These are phyloP conservation scores for Pelargonium fulgidum DNA, from an alignment of 441 rosid species.

Conservation along the genomic window DNA sequence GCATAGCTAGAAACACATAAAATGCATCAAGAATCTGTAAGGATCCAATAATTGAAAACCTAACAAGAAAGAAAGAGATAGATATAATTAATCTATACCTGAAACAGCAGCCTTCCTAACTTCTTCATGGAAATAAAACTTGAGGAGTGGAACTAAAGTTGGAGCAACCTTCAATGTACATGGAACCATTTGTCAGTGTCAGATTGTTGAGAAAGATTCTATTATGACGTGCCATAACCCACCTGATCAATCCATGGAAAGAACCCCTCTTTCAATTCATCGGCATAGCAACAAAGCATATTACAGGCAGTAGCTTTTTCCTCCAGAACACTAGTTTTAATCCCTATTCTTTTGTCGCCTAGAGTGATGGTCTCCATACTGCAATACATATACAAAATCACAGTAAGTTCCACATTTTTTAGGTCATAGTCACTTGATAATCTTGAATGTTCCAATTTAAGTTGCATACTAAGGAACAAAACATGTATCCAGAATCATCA, in stretches of 20 bases:
- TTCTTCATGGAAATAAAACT: constrained; percentile 98
- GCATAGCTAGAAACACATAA: constrained; percentile 64
- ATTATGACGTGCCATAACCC: constrained; percentile 18
- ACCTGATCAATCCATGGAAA: constrained; percentile 99
- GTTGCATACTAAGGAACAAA: not conserved
- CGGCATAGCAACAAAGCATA: constrained; percentile 98
- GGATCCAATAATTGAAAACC: not conserved
- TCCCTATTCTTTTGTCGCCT: constrained; percentile 98
- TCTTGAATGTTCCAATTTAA: not conserved
- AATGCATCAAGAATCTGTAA: not conserved
- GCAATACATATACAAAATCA: constrained; percentile 24
- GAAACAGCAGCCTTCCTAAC: constrained; percentile 99
- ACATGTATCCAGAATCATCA: not conserved
- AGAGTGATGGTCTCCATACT: constrained; percentile 99
- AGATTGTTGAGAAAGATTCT: constrained; percentile 13
- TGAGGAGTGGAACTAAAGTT: constrained; percentile 86
- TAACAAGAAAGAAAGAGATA: not conserved
- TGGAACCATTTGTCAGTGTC: constrained; percentile 12
- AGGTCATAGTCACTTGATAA: not conserved
- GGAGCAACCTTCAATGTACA: constrained; percentile 71
- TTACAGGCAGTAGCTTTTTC: constrained; percentile 99
- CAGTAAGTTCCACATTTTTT: not conserved
- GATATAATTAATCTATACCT: constrained; percentile 38
- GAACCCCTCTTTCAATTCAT: constrained; percentile 97
- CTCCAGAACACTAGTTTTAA: constrained; percentile 93